Conservation (phyloP, 306 rosid species). For the Lathyrus tuberosus region DNA sequence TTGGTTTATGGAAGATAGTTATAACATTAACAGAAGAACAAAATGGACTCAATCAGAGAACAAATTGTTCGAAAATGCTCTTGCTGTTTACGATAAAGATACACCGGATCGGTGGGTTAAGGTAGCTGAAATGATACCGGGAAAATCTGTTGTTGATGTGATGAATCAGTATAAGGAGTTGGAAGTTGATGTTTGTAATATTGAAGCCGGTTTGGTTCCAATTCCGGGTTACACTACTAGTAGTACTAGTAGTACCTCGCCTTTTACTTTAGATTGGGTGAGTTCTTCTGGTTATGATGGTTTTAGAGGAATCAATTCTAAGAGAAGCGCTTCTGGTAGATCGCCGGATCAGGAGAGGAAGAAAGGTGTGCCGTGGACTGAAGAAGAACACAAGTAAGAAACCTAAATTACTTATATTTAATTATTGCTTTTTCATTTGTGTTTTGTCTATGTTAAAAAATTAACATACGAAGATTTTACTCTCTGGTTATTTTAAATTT, state of each 20-base stretch:
- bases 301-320: slow-evolving; percentile 55
- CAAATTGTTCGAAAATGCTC: slow-evolving; percentile 86
- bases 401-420: neutral
- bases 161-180: slow-evolving; percentile 70
- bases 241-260: slow-evolving; percentile 37
- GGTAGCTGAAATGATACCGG: slow-evolving; percentile 83
- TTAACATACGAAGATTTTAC: neutral
- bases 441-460: neutral
- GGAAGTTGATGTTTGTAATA: slow-evolving; percentile 71
- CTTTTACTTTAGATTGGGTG: slow-evolving; percentile 83
- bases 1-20: slow-evolving; percentile 57
- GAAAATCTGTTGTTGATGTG: slow-evolving; percentile 72
- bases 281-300: slow-evolving; percentile 59
- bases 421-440: slow-evolving; percentile 22
- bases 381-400: slow-evolving; percentile 88
- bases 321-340: slow-evolving; percentile 57
- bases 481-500: slow-evolving; percentile 9
- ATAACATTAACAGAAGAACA: slow-evolving; percentile 21
- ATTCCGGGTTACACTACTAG: slow-evolving; percentile 63
- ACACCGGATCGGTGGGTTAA: slow-evolving; percentile 81
- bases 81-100: slow-evolving; percentile 76
- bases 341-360: slow-evolving; percentile 77
- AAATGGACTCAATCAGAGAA: slow-evolving; percentile 88
- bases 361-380: slow-evolving; percentile 96
- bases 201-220: slow-evolving; percentile 82